Base-by-base conservation (phyloP, 2,329 filamentous ascomycete genomes). In the Neofusicoccum sp. region DNA sequence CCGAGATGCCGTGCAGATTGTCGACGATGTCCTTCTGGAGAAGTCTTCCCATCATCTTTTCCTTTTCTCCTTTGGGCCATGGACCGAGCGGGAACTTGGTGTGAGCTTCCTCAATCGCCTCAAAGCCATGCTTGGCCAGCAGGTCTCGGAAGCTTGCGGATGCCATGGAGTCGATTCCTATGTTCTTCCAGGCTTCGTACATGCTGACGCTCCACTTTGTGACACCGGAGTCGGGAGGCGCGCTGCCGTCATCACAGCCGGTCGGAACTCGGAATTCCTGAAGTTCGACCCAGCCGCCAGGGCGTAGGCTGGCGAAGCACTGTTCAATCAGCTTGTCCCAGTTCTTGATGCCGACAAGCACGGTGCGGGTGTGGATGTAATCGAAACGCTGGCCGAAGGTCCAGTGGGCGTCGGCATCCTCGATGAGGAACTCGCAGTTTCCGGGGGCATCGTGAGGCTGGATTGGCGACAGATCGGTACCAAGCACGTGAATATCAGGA, bases 321-420 rank as follows among this genome's bases (percentile, higher is more conserved):
- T 78, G 75, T 28, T 76, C 69, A 14, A 84, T 67, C 53, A 86
- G 70, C 9, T 72, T 69, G 3, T 72, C 70, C 66, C 83, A 84
- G 66, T 86, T 76, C 6, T 76, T 72, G 38, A 88, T 78, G 36
- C 79, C 78, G 20, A 79, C 78, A 64, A 77, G 65, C 75, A 83
- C 75, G 76, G 80, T 64, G 66, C 80, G 67, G 70, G 79, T 67
- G 79, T 82, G 76, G 79, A 87, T 81, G 65, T 82, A 80, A 68
- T 87, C 84, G 67, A 83, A 86, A 9, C 71, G 70, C 58, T 80
- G 75, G 4, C 75, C 70, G 56, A 81, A 84, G 36, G 76, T 70
- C 85, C 85, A 88, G 8, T 80, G 76, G 36, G 81, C 78, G 54
- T 67, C 63, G 12, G 64, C 67, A 57, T 71, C 65, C 31, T 67